Evolutionary conservation across 495 filamentous ascomycete species (phyloP), one percentile per base, ranked within the genome.

Genomic region (Lophiostoma macrostomum): DNA sequence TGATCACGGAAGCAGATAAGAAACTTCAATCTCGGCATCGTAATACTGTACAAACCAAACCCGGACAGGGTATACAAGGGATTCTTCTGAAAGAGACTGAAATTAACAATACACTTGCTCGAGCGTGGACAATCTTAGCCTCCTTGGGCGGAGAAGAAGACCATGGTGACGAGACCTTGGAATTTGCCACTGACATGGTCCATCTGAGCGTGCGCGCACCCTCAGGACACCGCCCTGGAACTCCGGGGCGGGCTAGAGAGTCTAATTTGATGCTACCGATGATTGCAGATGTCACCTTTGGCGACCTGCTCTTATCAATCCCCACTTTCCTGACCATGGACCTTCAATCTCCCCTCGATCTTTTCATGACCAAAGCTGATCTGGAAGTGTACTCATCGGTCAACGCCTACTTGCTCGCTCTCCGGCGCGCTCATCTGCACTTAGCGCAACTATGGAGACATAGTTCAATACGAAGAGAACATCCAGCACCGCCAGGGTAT

Each of bases 31-130:
- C 73, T 40, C 71, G 77, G 23, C 73, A 74, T 44, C 69, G 67
- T 16, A 64, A 64, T 23, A 64, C 67, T 28, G 59, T 49, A 20
- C 57, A 68, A 52, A 44, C 54, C 18, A 60, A 68, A 11, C 24
- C 55, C 2, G 43, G 59, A 37, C 65, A 69, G 28, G 68, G 64
- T 10, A 64, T 83, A 2, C 69, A 74, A 27, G 79, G 76, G 4
- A 73, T 91, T 11, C 69, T 84, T 5, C 77, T 96, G 37, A 96
- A 90, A 67, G 90, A 96, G 58, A 86, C 86, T 3, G 93, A 98
- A 66, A 80, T 95, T 0, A 78, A 80, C 25, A 79, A 85, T 20
- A 80, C 88, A 7, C 68, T 98, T 16, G 73, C 79, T 7, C 75
- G 85, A 55, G 81, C 88, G 1, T 95, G 87, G 88, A 76, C 83